These are phyloP conservation scores for Colletotrichum shisoi DNA, from an alignment of 2,329 filamentous ascomycete genomes.

Conservation along the genomic window DNA sequence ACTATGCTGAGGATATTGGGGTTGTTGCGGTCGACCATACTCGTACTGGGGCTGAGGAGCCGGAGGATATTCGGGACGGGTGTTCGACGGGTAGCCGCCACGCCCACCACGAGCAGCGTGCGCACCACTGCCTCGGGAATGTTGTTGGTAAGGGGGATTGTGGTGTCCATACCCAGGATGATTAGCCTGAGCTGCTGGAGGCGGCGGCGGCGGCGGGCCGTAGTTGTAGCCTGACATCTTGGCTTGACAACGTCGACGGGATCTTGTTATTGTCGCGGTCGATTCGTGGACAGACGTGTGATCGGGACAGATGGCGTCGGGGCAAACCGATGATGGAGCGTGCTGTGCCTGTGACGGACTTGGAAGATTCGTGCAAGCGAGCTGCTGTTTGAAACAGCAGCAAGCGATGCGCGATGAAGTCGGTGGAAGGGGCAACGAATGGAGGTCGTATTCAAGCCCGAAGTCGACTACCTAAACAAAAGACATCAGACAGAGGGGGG, in stretches of 20 bases:
- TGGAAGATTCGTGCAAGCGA: neutral
- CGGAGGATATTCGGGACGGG: slow-evolving; percentile 54
- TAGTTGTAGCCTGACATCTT: slow-evolving; percentile 62
- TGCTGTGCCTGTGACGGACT: neutral
- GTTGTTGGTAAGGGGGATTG: slow-evolving; percentile 50
- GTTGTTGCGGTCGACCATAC: slow-evolving; percentile 54
- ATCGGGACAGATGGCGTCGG: neutral
- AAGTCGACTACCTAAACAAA: neutral
- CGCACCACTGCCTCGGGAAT: slow-evolving; percentile 48
- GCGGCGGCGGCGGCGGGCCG: slow-evolving; percentile 62
- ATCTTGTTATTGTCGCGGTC: slow-evolving; percentile 7
- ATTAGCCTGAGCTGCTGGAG: slow-evolving; percentile 46
- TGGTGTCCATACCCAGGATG: slow-evolving; percentile 53
- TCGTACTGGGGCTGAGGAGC: slow-evolving; percentile 53
- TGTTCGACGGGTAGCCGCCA: slow-evolving; percentile 50
- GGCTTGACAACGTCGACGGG: slow-evolving; percentile 9
- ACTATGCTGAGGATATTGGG: slow-evolving; percentile 43
- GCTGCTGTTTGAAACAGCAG: neutral
- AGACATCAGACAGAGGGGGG: neutral
- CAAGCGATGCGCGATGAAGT: neutral
- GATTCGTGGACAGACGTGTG: neutral
- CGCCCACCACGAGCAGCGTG: slow-evolving; percentile 50
- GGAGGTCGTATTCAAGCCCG: neutral
- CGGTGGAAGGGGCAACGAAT: neutral
- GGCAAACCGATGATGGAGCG: neutral